Conservation (phyloP, 169 alveolate genomes). For the Plasmodium relictum region DNA sequence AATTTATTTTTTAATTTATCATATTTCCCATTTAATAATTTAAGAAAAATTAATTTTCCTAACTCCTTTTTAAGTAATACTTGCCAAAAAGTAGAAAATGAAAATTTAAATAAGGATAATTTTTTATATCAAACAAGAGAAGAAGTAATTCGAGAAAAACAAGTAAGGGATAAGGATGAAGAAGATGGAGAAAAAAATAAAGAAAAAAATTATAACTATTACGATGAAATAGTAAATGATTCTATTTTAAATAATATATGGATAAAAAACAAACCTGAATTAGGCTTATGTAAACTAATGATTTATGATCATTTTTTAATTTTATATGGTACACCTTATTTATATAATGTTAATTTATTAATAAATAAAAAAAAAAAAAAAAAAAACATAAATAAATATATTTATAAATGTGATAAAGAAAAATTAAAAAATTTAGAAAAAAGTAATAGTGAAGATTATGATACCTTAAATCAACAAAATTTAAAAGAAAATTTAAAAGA, state of each 20-base stretch:
- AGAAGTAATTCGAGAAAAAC: background rate
- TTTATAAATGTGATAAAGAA: background rate
- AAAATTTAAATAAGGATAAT: background rate
- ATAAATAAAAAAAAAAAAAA: background rate
- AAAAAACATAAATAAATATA: background rate
- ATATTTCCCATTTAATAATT: slow-evolving; percentile 24
- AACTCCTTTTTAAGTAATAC: no score
- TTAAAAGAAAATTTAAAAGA: background rate
- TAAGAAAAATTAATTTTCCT: no score
- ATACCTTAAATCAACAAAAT: background rate
- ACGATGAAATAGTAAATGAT: slow-evolving; percentile 32
- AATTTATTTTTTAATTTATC: slow-evolving; percentile 25
- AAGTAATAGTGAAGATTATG: background rate
- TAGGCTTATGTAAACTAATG: slow-evolving; percentile 63
- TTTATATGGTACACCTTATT: slow-evolving; percentile 51
- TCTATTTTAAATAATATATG: slow-evolving; percentile 58
- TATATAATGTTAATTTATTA: slow-evolving; percentile 21
- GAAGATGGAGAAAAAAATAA: background rate
- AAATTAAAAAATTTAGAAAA: background rate
- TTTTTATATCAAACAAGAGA: background rate
- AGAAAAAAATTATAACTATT: background rate
- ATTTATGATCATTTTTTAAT: slow-evolving; percentile 46
- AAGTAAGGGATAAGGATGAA: background rate
- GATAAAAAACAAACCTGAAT: slow-evolving; percentile 66
- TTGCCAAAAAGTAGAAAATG: no score